phyloP scores from a whole-genome alignment of 2,329 filamentous ascomycete genomes.

The Aspergillus spinulosporus region DNA sequence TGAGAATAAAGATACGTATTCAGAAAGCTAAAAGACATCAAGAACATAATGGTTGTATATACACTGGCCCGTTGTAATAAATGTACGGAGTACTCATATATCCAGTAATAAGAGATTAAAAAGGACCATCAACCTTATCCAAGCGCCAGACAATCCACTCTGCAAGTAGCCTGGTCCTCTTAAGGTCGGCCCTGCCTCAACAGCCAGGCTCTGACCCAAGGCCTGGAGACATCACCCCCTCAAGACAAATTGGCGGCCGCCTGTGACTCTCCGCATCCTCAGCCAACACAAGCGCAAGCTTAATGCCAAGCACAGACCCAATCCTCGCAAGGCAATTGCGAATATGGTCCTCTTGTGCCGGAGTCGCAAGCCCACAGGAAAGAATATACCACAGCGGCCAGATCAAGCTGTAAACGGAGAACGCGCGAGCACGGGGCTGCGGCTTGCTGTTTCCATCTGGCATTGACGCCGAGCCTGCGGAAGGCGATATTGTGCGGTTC shows the following conservation, averaged over 20 bases:
- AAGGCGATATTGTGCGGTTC: constrained; percentile 21
- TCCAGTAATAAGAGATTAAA: too few species aligned
- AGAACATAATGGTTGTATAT: too few species aligned
- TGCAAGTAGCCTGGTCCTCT: too few species aligned
- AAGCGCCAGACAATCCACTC: too few species aligned
- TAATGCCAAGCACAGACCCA: constrained; percentile 37
- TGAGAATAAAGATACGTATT: too few species aligned
- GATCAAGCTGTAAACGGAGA: constrained; percentile 34
- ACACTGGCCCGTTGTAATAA: too few species aligned
- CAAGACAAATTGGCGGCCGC: not conserved
- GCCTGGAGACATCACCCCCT: not conserved
- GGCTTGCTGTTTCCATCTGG: not conserved
- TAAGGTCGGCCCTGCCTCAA: not conserved
- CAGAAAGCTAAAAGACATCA: too few species aligned
- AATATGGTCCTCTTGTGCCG: constrained; percentile 32
- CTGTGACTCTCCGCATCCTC: constrained; percentile 3
- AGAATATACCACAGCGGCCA: constrained; percentile 43
- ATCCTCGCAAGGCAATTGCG: constrained; percentile 28
- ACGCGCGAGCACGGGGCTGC: constrained; percentile 30
- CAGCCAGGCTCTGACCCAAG: not conserved
- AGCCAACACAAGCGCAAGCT: constrained; percentile 35
- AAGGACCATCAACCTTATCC: too few species aligned
- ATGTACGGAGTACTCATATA: too few species aligned
- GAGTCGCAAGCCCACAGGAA: constrained; percentile 35
- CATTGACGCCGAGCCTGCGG: not conserved